Conservation (phyloP, 2,329 filamentous ascomycete genomes). For the Chalara sp. region DNA sequence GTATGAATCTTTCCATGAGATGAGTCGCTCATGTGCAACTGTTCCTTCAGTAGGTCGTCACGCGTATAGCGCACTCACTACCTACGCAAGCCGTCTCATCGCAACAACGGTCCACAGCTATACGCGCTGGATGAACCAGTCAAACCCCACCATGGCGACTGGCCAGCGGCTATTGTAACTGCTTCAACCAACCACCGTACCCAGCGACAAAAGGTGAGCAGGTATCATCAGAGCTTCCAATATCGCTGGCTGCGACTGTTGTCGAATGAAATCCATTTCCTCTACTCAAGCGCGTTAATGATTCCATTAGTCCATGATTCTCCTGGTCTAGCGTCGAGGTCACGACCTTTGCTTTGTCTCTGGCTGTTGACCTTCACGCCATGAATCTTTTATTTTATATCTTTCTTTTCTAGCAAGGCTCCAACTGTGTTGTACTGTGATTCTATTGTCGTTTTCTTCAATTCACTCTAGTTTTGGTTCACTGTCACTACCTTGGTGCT, state of each 20-base stretch:
- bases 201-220: slow-evolving; percentile 13
- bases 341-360: slow-evolving; percentile 6
- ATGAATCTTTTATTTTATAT: slow-evolving; percentile 22
- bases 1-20: too few species aligned
- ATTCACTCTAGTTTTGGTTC: neutral
- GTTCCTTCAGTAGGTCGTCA: too few species aligned
- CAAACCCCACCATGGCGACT: too few species aligned
- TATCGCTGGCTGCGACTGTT: slow-evolving; percentile 16
- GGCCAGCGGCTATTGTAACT: neutral
- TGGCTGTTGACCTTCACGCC: slow-evolving; percentile 11
- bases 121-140: neutral
- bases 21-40: too few species aligned
- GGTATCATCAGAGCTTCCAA: slow-evolving; percentile 8
- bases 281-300: too few species aligned
- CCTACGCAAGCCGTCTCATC: too few species aligned
- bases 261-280: slow-evolving; percentile 18
- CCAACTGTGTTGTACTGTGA: slow-evolving; percentile 3
- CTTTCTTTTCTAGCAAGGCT: slow-evolving; percentile 4
- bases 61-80: too few species aligned
- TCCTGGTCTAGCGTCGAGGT: slow-evolving; percentile 7
- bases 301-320: neutral
- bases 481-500: too few species aligned
- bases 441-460: slow-evolving; percentile 15
- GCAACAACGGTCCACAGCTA: neutral
- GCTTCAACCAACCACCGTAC: slow-evolving; percentile 8